Evolutionary conservation across 1,284 basidiomycete species (phyloP).

Genomic region (Puccinia coronata): DNA sequence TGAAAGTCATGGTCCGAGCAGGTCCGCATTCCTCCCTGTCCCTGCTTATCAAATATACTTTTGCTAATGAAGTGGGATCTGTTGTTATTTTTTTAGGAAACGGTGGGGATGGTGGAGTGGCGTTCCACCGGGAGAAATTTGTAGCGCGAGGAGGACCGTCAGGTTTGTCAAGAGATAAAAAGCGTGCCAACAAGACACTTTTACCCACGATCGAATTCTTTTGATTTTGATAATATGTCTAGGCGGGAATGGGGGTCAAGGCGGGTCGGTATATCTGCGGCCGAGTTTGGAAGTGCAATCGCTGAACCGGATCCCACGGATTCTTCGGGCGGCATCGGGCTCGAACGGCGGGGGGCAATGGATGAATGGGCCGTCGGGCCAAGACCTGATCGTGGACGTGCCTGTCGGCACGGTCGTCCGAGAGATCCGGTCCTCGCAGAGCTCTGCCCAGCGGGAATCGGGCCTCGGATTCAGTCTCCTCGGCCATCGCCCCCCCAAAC

Average conservation of each 20-base stretch:
- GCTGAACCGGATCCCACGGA: constrained; percentile 70
- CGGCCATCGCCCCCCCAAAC: constrained; percentile 60
- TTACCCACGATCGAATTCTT: constrained; percentile 75
- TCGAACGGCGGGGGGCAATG: constrained; percentile 76
- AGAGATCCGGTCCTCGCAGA: constrained; percentile 66
- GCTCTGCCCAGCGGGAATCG: constrained; percentile 72
- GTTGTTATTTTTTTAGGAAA: constrained; percentile 26
- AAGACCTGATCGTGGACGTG: constrained; percentile 73
- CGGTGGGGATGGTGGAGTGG: constrained; percentile 49
- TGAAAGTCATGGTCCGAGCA: constrained; percentile 72
- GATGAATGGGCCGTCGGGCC: constrained; percentile 74
- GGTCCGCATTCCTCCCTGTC: constrained; percentile 63
- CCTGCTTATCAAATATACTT: constrained; percentile 41
- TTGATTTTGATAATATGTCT: constrained; percentile 62
- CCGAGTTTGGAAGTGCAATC: constrained; percentile 75
- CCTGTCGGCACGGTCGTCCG: constrained; percentile 85
- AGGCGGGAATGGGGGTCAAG: constrained; percentile 83
- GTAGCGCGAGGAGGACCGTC: constrained; percentile 57
- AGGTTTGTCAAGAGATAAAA: constrained; percentile 68
- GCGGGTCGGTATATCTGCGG: constrained; percentile 79
- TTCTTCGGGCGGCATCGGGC: constrained; percentile 70
- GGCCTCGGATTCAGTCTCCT: constrained; percentile 52
- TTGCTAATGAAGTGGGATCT: constrained; percentile 53
- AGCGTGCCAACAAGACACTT: background rate
- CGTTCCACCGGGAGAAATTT: constrained; percentile 50